These are phyloP conservation scores for Colletotrichum sp. DNA, from an alignment of 2,329 filamentous ascomycete species.

Conservation along the genomic window DNA sequence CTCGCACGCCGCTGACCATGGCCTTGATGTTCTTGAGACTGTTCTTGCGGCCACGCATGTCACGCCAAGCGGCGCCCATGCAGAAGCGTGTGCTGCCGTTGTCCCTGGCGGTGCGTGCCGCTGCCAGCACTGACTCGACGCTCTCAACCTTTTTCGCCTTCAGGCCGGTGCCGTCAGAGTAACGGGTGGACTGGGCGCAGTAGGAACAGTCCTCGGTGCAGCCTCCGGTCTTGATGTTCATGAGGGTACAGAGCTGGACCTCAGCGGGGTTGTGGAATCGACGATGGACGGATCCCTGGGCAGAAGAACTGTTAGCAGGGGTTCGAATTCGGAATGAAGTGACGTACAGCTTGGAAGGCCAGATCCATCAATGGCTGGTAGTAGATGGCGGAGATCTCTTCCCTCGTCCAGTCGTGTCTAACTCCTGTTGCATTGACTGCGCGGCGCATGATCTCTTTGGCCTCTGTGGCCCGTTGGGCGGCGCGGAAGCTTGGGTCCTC, in stretches of 20 bases:
- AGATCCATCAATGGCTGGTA: slow-evolving; percentile 82
- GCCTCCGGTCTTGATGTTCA: slow-evolving; percentile 96
- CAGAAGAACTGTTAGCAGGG: not conserved
- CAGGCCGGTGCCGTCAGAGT: slow-evolving; percentile 77
- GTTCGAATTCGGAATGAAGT: not conserved
- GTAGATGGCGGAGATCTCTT: slow-evolving; percentile 84
- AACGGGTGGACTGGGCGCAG: slow-evolving; percentile 86
- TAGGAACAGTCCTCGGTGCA: slow-evolving; percentile 94
- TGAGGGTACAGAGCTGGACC: slow-evolving; percentile 91
- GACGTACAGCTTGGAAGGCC: slow-evolving; percentile 72
- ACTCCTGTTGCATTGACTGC: slow-evolving; percentile 67
- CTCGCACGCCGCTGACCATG: slow-evolving; percentile 84
- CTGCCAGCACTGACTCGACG: slow-evolving; percentile 81
- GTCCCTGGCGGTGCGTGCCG: slow-evolving; percentile 76
- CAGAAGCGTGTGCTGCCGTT: slow-evolving; percentile 93
- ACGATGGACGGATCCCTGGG: slow-evolving; percentile 76
- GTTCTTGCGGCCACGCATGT: slow-evolving; percentile 90
- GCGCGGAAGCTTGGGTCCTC: not conserved
- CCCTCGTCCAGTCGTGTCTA: slow-evolving; percentile 78
- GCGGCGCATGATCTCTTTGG: slow-evolving; percentile 40
- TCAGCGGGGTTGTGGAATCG: slow-evolving; percentile 84
- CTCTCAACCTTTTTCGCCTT: slow-evolving; percentile 80
- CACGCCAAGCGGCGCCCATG: slow-evolving; percentile 93
- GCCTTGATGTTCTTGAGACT: slow-evolving; percentile 82
- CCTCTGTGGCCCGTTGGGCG: slow-evolving; percentile 1